These are phyloP conservation scores for Cucurbita moschata DNA, from an alignment of 306 rosid species.

Conservation along the genomic window DNA sequence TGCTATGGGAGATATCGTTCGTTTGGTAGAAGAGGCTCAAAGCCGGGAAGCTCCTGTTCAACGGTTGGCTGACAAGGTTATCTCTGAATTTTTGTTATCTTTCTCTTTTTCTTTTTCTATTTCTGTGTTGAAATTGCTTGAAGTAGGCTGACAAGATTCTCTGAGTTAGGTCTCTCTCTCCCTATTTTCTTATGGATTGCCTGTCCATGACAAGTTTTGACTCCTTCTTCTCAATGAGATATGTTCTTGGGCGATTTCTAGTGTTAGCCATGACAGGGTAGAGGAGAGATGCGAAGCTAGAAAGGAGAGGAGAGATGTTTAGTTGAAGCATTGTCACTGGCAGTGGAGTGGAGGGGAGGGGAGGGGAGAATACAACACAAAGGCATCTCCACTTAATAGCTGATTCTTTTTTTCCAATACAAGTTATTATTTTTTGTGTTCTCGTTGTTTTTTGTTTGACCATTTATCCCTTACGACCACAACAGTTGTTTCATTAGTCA, in stretches of 20 bases:
- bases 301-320: neutral
- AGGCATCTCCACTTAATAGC: neutral
- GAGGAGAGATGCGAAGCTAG: neutral
- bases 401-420: neutral
- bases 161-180: neutral
- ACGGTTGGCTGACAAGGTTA: constrained; percentile 94
- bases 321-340: neutral
- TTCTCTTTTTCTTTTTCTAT: neutral
- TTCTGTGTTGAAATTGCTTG: neutral
- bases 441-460: neutral
- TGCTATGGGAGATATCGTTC: constrained; percentile 74
- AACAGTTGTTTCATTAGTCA: neutral
- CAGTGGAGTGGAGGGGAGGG: neutral
- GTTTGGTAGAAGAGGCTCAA: constrained; percentile 95
- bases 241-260: neutral
- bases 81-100: neutral
- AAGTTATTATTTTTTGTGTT: neutral
- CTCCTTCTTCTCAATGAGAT: neutral
- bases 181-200: neutral
- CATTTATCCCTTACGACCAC: neutral
- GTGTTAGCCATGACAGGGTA: neutral
- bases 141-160: neutral
- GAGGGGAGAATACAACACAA: neutral
- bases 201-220: neutral
- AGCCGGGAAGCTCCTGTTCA: constrained; percentile 92